Conservation (phyloP, 352 stramenopile species). For the Phytophthora litchii region DNA sequence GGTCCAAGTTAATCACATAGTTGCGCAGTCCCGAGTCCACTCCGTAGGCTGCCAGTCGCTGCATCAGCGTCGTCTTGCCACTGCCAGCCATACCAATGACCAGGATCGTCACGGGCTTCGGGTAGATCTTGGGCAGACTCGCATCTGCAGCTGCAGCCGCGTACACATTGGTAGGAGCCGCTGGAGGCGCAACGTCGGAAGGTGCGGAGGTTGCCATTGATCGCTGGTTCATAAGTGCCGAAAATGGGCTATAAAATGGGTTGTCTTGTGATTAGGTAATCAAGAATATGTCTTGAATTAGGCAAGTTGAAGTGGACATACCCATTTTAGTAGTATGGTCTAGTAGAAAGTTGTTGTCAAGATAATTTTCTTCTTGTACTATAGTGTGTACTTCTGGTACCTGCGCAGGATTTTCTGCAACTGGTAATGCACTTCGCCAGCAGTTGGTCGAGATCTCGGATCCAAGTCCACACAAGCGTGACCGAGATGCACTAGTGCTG, state of each 20-base stretch:
- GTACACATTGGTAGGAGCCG: slow-evolving; percentile 22
- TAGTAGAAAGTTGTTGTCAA: slow-evolving; percentile 5
- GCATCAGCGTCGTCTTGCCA: slow-evolving; percentile 97
- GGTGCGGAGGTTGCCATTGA: slow-evolving; percentile 31
- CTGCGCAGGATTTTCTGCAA: slow-evolving; percentile 35
- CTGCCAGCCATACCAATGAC: slow-evolving; percentile 97
- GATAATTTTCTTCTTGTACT: slow-evolving; percentile 13
- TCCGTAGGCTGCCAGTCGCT: slow-evolving; percentile 78
- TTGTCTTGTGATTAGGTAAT: slow-evolving; percentile 4
- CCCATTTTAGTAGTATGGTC: slow-evolving; percentile 2
- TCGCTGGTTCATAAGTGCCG: slow-evolving; percentile 12
- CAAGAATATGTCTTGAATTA: not conserved
- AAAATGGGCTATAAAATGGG: slow-evolving; percentile 16
- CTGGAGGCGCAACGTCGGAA: slow-evolving; percentile 18
- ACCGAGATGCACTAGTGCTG: slow-evolving; percentile 23
- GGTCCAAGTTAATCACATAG: slow-evolving; percentile 99
- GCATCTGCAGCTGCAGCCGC: slow-evolving; percentile 26
- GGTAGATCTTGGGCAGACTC: slow-evolving; percentile 56
- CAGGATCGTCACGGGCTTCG: slow-evolving; percentile 76
- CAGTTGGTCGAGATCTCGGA: slow-evolving; percentile 25
- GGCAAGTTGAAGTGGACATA: slow-evolving; percentile 22
- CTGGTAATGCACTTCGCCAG: slow-evolving; percentile 39
- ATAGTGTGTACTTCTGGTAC: slow-evolving; percentile 42
- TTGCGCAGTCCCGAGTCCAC: slow-evolving; percentile 74
- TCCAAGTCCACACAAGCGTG: slow-evolving; percentile 37